These are phyloP conservation scores for Hypoxylon trugodes DNA, from an alignment of 495 filamentous ascomycete genomes.

Conservation along the genomic window DNA sequence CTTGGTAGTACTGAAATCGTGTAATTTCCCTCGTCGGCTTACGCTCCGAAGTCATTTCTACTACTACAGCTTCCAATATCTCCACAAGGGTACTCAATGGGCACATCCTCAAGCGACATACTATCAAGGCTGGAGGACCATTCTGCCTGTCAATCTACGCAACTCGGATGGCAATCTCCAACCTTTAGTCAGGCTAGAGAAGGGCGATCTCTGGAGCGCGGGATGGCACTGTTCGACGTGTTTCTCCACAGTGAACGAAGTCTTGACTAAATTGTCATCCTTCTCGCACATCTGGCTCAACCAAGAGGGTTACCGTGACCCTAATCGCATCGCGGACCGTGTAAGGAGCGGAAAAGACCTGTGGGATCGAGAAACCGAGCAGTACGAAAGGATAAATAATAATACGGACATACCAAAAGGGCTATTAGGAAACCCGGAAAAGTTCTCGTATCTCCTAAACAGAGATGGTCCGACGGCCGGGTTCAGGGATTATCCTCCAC, in stretches of 20 bases:
- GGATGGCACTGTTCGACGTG: slow-evolving; percentile 66
- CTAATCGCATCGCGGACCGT: slow-evolving; percentile 51
- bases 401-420: slow-evolving; percentile 56
- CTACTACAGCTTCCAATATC: slow-evolving; percentile 66
- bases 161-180: slow-evolving; percentile 51
- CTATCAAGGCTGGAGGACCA: slow-evolving; percentile 57
- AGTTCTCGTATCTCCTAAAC: slow-evolving; percentile 50
- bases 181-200: slow-evolving; percentile 45
- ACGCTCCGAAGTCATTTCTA: slow-evolving; percentile 63
- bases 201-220: slow-evolving; percentile 55
- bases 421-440: slow-evolving; percentile 44
- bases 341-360: slow-evolving; percentile 60
- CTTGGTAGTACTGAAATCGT: slow-evolving; percentile 54
- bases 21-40: slow-evolving; percentile 59
- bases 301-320: slow-evolving; percentile 50
- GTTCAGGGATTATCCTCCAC: slow-evolving; percentile 48
- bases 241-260: slow-evolving; percentile 58
- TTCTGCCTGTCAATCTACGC: slow-evolving; percentile 59
- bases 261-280: slow-evolving; percentile 60
- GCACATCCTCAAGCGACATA: slow-evolving; percentile 64
- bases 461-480: slow-evolving; percentile 50
- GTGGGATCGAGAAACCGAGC: slow-evolving; percentile 57
- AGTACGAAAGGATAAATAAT: slow-evolving; percentile 55
- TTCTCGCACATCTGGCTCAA: slow-evolving; percentile 61
- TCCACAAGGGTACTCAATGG: slow-evolving; percentile 60